phyloP scores from a whole-genome alignment of 192 early-diverging fungal species.

The Coemansia sp. region DNA sequence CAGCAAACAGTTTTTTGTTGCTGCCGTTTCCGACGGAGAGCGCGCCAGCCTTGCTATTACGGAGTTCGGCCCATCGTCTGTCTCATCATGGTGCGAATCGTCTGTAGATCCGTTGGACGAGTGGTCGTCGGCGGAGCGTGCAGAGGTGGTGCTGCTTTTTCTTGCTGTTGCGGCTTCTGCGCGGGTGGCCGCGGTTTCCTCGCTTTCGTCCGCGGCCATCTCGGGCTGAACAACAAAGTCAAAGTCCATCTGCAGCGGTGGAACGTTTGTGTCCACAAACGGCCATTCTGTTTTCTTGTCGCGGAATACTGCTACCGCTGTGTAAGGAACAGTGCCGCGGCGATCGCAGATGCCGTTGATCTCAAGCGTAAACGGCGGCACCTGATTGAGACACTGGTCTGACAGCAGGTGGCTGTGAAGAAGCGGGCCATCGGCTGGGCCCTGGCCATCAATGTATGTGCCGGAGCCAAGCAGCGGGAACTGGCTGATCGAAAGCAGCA shows the following conservation, averaged over 20 bases:
- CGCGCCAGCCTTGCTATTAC: background rate
- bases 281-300: conserved; percentile 87
- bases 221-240: conserved; percentile 12
- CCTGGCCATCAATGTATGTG: conserved; percentile 68
- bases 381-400: conserved; percentile 88
- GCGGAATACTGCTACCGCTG: conserved; percentile 90
- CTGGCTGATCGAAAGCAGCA: conserved; percentile 79
- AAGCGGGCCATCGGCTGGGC: conserved; percentile 62
- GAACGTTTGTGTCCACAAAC: conserved; percentile 73
- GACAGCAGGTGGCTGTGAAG: conserved; percentile 86
- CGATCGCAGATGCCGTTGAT: conserved; percentile 90
- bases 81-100: background rate
- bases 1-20: conserved; percentile 73
- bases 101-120: background rate
- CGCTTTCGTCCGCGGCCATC: background rate
- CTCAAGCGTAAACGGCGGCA: conserved; percentile 86
- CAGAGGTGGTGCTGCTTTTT: background rate
- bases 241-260: conserved; percentile 23
- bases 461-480: conserved; percentile 87
- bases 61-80: conserved; percentile 38
- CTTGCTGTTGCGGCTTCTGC: conserved; percentile 3
- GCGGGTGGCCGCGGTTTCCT: background rate
- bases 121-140: background rate
- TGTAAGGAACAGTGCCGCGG: conserved; percentile 88
- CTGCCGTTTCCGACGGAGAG: conserved; percentile 20